A percentile compares a stretch with the other conserved stretches of the same genome.
These are phyloP conservation scores for Trifolium fragiferum DNA, from an alignment of 306 rosid species.

Conservation along the genomic window DNA sequence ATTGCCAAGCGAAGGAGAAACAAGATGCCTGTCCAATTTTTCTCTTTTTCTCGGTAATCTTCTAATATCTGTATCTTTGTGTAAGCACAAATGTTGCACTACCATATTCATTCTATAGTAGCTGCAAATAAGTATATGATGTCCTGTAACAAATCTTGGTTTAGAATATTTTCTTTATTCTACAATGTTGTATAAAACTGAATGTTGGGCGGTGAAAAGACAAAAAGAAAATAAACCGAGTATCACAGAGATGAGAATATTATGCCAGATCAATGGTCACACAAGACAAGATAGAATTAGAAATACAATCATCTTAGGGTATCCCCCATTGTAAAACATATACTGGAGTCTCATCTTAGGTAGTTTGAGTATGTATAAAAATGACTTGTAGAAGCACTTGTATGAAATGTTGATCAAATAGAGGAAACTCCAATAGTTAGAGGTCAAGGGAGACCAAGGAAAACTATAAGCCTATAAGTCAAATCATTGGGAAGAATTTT, in stretches of 20 bases:
- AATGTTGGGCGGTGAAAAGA: background rate
- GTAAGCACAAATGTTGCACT: conserved; percentile 5
- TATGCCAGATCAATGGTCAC: background rate
- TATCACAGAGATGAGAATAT: conserved; percentile 1
- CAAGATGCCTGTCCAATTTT: conserved; percentile 72
- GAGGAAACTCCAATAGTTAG: background rate
- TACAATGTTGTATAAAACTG: conserved; percentile 1
- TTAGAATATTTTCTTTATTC: conserved; percentile 2
- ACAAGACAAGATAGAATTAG: conserved; percentile 2
- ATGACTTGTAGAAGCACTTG: background rate
- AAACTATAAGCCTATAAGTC: background rate
- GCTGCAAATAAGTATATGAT: conserved; percentile 10
- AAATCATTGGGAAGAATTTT: background rate
- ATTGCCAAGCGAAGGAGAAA: conserved; percentile 72
- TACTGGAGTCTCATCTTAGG: background rate
- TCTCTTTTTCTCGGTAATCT: conserved; percentile 75
- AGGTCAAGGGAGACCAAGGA: background rate
- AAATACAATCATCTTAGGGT: background rate
- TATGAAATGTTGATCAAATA: conserved; percentile 9
- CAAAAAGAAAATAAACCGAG: background rate
- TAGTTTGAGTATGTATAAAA: background rate
- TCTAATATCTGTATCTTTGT: conserved; percentile 34
- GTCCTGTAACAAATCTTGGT: conserved; percentile 20
- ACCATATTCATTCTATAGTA: conserved; percentile 8
- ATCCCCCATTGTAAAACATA: background rate